Evolutionary conservation across 352 stramenopile species (phyloP), one percentile per base, ranked within the genome.

Genomic region (Globisporangium perplexum): DNA sequence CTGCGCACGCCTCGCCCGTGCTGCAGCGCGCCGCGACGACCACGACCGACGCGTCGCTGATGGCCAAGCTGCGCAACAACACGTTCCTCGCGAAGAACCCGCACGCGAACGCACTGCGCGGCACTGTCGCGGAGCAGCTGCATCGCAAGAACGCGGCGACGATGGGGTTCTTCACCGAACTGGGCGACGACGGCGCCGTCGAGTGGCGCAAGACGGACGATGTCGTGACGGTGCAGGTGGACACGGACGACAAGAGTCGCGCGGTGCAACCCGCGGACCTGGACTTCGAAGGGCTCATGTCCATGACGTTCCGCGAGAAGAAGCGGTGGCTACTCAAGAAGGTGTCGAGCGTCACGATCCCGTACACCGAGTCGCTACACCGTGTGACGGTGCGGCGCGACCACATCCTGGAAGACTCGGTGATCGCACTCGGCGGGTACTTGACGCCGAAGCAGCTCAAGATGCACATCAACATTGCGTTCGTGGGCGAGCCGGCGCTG

Each of bases 281-380:
- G 28, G 76, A 87, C 50, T 80, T 86, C 55, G 79, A 90, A 68
- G 79, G 76, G 3, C 65, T 86, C 41, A 68, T 90, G 45, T 76
- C 79, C 3, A 77, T 90, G 66, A 68, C 70, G 10, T 90, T 83
- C 59, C 72, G 71, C 38, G 72, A 85, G 48, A 90, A 90, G 58
- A 83, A 86, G 55, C 76, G 70, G 20, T 90, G 79, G 82, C 88
- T 95, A 22, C 54, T 95, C 14, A 84, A 84, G 43, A 73, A 87
- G 42, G 59, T 92, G 33, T 71, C 69, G 3, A 60, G 44, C 20
- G 57, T 88, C 11, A 65, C 77, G 0, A 63, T 91, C 8, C 77
- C 74, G 12, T 88, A 80, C 57, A 88, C 69, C 1, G 59, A 88
- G 49, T 68, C 68, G 52, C 66, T 90, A 45, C 82, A 77, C 33